These are phyloP conservation scores for Rostrohypoxylon terebratum DNA, from an alignment of 495 filamentous ascomycete species.

Conservation along the genomic window DNA sequence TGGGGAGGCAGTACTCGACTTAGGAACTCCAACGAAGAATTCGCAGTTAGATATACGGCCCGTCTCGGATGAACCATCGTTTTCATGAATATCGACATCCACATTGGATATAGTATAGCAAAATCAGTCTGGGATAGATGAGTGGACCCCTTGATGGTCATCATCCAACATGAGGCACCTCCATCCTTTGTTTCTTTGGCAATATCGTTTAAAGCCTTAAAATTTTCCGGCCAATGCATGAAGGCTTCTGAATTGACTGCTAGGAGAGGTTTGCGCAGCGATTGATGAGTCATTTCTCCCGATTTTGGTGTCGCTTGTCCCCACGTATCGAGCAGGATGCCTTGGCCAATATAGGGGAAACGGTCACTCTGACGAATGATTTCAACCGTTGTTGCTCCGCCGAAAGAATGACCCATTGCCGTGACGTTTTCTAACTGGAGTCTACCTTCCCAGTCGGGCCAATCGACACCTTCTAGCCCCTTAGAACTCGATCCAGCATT, in stretches of 20 bases:
- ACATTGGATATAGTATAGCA: conserved; percentile 67
- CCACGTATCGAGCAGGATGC: conserved; percentile 70
- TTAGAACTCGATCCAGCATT: conserved; percentile 64
- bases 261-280: conserved; percentile 63
- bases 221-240: conserved; percentile 70
- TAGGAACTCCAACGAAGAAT: conserved; percentile 65
- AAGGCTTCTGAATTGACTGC: conserved; percentile 72
- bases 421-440: conserved; percentile 67
- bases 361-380: conserved; percentile 62
- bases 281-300: conserved; percentile 50
- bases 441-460: conserved; percentile 54
- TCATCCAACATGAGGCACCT: conserved; percentile 65
- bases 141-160: conserved; percentile 69
- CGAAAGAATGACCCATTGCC: conserved; percentile 74
- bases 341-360: conserved; percentile 65
- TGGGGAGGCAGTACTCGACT: conserved; percentile 55
- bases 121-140: conserved; percentile 71
- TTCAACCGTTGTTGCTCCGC: conserved; percentile 71
- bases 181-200: conserved; percentile 63
- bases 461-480: conserved; percentile 53
- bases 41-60: conserved; percentile 68
- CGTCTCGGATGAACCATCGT: conserved; percentile 66
- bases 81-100: conserved; percentile 67
- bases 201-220: conserved; percentile 60
- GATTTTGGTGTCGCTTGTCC: conserved; percentile 58